Conservation (phyloP, 495 filamentous ascomycete species). For the Penicillium ochrochloron region DNA sequence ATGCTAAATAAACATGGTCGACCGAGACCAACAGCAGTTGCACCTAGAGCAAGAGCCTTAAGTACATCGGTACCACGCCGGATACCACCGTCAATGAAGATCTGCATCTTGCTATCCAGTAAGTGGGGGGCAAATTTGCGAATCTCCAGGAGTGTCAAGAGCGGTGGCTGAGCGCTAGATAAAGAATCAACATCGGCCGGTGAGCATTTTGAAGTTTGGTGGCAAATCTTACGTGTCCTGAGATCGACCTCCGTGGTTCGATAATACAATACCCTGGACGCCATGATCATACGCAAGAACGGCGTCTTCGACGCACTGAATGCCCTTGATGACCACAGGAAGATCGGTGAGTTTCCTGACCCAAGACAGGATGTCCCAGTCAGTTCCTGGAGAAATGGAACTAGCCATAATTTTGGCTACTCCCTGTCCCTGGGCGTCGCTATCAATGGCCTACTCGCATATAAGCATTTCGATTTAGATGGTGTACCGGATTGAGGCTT, state of each 20-base stretch:
- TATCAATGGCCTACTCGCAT: slow-evolving; percentile 15
- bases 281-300: slow-evolving; percentile 69
- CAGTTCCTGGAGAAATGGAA: slow-evolving; percentile 79
- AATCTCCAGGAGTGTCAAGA: slow-evolving; percentile 70
- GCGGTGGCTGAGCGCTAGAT: slow-evolving; percentile 77
- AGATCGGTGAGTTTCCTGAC: slow-evolving; percentile 78
- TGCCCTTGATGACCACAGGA: slow-evolving; percentile 87
- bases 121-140: slow-evolving; percentile 63
- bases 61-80: slow-evolving; percentile 84
- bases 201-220: neutral
- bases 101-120: slow-evolving; percentile 68
- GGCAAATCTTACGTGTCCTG: slow-evolving; percentile 45
- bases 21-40: slow-evolving; percentile 83
- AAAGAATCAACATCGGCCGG: slow-evolving; percentile 37
- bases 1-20: slow-evolving; percentile 86
- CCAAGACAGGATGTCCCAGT: slow-evolving; percentile 84
- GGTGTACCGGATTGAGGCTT: neutral
- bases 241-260: slow-evolving; percentile 56
- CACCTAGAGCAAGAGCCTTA: slow-evolving; percentile 85
- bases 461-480: neutral
- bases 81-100: slow-evolving; percentile 84
- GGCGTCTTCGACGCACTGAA: slow-evolving; percentile 90
- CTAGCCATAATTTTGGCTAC: slow-evolving; percentile 75
- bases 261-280: slow-evolving; percentile 77
- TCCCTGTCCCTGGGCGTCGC: slow-evolving; percentile 56